Base-by-base conservation (phyloP, 371 early-diverging fungal genomes). In the Lichtheimia ramosa region DNA sequence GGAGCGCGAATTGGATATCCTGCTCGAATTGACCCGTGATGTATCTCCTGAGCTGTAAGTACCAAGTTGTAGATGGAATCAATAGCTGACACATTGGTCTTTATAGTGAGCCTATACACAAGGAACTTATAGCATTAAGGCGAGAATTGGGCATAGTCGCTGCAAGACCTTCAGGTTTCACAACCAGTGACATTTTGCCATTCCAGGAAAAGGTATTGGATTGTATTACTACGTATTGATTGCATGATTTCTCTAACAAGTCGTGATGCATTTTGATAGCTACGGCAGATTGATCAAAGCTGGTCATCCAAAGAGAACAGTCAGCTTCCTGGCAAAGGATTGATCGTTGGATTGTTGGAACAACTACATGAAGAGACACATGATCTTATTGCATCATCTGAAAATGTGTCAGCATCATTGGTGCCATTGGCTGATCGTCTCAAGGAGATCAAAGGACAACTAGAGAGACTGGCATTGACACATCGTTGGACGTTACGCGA, bases 401-500 rank as follows among this genome's bases (percentile, higher is more conserved):
- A 91, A 62, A 81, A 84, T 5, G 74, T 87, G 5, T 86, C 92
- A 7, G 82, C 84, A 28, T 77, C 82, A 10, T 64, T 94, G 51
- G 75, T 81, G 43, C 89, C 87, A 15, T 76, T 92, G 40, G 92
- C 89, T 59, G 89, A 91, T 50, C 79, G 88, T 23, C 73, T 95
- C 27, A 84, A 89, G 53, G 80, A 81, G 50, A 88, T 93, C 74
- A 89, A 88, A 56, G 61, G 64, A n/a, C 85, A 86, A 54, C 73
- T 95, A 10, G 92, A 92, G 48, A 79, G 85, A 27, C 69, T 93
- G 48, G 74, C 88, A 46, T 70, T 89, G 57, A 90, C 92, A 7
- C 86, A 88, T 71, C 89, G 89, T 56, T 95, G 95, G 94, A 89
- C 90, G 0, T 65, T 90, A 58, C 83, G 91, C 39, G 90, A 92